Conservation (phyloP, 805 yeast genomes). For the Lachancea dasiensis region DNA sequence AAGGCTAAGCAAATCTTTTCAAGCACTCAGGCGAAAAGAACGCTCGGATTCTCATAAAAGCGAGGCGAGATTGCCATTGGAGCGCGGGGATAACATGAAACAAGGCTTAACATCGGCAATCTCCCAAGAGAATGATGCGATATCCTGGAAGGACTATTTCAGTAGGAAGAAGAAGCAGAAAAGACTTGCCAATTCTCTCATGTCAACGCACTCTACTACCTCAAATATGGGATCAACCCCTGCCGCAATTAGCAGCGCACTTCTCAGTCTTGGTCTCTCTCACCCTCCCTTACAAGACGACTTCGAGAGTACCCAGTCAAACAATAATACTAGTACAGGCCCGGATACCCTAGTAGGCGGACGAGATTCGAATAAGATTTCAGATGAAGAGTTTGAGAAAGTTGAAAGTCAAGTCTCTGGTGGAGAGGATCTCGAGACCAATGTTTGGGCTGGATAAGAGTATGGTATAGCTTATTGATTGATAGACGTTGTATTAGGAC, state of each 20-base stretch:
- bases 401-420: too few species aligned
- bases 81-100: background rate
- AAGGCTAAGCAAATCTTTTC: constrained; percentile 15
- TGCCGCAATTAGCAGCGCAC: constrained; percentile 20
- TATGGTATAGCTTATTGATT: background rate
- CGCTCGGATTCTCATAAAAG: background rate
- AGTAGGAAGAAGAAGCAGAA: constrained; percentile 17
- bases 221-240: constrained; percentile 4
- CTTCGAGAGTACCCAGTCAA: too few species aligned
- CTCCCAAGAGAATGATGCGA: constrained; percentile 13
- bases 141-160: constrained; percentile 26
- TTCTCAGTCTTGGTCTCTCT: constrained; percentile 23
- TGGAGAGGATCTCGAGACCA: constrained; percentile 3
- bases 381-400: too few species aligned
- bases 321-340: too few species aligned
- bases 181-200: constrained; percentile 3
- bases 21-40: constrained; percentile 20
- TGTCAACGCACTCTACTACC: constrained; percentile 2
- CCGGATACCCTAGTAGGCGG: too few species aligned
- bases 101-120: background rate
- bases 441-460: background rate
- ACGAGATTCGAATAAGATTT: too few species aligned
- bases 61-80: background rate
- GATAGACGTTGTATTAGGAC: background rate
- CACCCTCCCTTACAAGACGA: too few species aligned